Evolutionary conservation across 2,329 filamentous ascomycete genomes (phyloP).

Genomic region (Torrubiella hemipterigena): DNA sequence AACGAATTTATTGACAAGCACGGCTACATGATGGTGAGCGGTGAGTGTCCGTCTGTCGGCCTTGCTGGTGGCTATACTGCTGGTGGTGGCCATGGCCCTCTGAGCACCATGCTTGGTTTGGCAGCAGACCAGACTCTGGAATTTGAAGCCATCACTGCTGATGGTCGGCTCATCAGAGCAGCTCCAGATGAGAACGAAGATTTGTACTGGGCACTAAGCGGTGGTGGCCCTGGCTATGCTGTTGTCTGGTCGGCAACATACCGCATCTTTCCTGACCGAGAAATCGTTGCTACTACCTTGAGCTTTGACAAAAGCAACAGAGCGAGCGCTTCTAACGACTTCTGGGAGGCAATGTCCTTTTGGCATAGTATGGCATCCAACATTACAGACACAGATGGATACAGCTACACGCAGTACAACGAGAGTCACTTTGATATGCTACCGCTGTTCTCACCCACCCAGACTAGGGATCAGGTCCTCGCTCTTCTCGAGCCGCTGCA

Average conservation of each 20-base stretch:
- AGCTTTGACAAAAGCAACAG: not conserved
- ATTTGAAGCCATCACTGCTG: conserved; percentile 41
- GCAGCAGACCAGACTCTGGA: conserved; percentile 46
- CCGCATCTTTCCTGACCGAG: not conserved
- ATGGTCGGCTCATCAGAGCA: conserved; percentile 35
- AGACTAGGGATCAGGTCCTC: not conserved
- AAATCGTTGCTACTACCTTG: not conserved
- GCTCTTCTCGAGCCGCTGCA: not conserved
- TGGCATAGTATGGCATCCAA: not conserved
- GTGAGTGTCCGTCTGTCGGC: conserved; percentile 43
- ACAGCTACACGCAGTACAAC: not conserved
- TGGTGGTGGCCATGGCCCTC: conserved; percentile 45
- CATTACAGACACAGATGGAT: not conserved
- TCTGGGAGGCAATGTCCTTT: not conserved
- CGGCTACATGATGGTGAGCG: conserved; percentile 38
- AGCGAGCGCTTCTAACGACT: not conserved
- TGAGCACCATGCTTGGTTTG: conserved; percentile 42
- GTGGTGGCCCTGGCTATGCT: conserved; percentile 47
- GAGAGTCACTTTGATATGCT: not conserved
- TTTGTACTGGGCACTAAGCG: conserved; percentile 54
- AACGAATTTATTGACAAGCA: conserved; percentile 30
- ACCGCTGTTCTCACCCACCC: not conserved
- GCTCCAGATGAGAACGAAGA: conserved; percentile 35
- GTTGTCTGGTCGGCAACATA: conserved; percentile 41
- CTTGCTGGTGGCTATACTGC: conserved; percentile 47